A percentile compares a stretch with the other conserved stretches of the same genome.
phyloP scores from a whole-genome alignment of 768 basidiomycete genomes.

The Boletus sensibilis region DNA sequence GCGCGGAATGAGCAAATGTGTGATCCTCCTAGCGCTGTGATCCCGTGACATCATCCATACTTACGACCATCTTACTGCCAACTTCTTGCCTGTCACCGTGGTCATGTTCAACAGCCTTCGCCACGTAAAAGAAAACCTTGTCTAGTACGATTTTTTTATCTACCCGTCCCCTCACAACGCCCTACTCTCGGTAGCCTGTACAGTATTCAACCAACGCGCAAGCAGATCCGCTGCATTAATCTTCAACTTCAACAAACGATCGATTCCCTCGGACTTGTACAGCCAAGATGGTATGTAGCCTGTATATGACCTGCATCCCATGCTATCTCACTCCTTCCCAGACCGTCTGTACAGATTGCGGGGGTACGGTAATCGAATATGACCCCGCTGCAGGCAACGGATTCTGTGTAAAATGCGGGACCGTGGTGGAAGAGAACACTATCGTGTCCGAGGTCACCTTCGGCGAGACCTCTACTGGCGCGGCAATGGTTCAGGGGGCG shows the following conservation, averaged over 20 bases:
- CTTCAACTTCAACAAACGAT: not conserved
- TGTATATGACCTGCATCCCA: not conserved
- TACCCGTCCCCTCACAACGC: not conserved
- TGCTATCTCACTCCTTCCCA: constrained; percentile 21
- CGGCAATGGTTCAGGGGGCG: constrained; percentile 93
- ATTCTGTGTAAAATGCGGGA: constrained; percentile 83
- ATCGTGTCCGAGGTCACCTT: constrained; percentile 95
- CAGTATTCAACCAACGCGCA: not conserved
- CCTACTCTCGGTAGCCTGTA: not conserved
- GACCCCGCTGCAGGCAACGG: constrained; percentile 82
- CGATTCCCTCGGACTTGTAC: not conserved
- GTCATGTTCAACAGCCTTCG: not conserved
- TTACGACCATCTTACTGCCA: not conserved
- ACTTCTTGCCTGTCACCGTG: not conserved
- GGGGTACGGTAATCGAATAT: constrained; percentile 83
- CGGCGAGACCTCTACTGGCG: constrained; percentile 89
- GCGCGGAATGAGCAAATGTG: not conserved
- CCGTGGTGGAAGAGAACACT: constrained; percentile 88
- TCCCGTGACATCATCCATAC: not conserved
- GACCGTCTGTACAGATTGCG: constrained; percentile 74
- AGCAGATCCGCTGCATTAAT: not conserved
- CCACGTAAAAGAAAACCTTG: not conserved
- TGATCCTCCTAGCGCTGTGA: not conserved
- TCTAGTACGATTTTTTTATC: not conserved
- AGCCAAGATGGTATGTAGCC: constrained; percentile 18